Evolutionary conservation across 306 rosid genomes (phyloP), one percentile per base, ranked within the genome.

Genomic region (Sphenostylis stenocarpa): DNA sequence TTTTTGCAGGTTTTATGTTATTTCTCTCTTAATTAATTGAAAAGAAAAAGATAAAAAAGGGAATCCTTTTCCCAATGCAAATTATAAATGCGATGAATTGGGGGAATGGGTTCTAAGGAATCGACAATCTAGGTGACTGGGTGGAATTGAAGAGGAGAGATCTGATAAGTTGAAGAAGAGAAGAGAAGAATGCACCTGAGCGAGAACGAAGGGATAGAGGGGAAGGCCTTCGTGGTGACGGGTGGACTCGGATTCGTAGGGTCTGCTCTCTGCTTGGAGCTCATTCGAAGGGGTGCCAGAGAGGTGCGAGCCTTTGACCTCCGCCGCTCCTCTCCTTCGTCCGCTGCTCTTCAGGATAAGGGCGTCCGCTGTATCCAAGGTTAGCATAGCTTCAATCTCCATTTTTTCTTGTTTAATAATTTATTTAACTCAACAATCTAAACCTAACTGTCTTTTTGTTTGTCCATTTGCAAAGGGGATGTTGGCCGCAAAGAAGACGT

Each of bases 171-270:
- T 62, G 15, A 52, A 16, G 16, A 49, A 48, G 48, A 43, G 48
- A 43, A 43, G 5, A 16, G 43, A 38, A 38, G 43, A 48, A 86
- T 92, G 98, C 98, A 91, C 52, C 45, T 90, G 33, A 90, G 91
- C 84, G 95, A 91, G 85, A 95, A 84, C n/a, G 96, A 95, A 89
- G 98, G 97, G 80, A 92, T 95, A 8, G 92, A 92, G 48, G 89
- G 88, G 36, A 85, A 85, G 36, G 65, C 85, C 43, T 95, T 95
- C 79, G 90, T 91, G 52, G 98, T 92, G 2, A 90, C 89, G 0
- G 96, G 97, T 9, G 98, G 93, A n/a, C 82, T 95, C 9, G 97
- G 97, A 60, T 95, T 92, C 67, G 84, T 90, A 2, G 97, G 97
- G 63, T 90, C 93, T 64, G 91, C 93, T 61, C 96, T 92, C 34